Evolutionary conservation across 225 moss, liverwort and hornwort genomes (phyloP).

Genomic region (Pseudisothecium myosuroides): DNA sequence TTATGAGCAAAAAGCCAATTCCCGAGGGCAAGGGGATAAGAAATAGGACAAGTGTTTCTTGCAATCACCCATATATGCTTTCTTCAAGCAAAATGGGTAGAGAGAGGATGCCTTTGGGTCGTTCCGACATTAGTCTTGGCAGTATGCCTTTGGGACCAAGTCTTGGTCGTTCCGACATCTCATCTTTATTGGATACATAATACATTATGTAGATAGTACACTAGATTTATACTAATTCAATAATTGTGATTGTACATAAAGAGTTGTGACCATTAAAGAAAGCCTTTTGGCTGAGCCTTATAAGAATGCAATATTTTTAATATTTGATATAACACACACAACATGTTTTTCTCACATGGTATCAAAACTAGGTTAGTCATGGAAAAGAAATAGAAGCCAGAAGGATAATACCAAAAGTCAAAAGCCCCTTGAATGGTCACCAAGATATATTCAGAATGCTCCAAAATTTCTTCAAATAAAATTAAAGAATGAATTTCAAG

Average conservation of each 20-base stretch:
- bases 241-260: background rate
- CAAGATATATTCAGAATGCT: background rate
- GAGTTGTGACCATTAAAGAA: background rate
- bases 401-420: background rate
- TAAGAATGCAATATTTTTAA: background rate
- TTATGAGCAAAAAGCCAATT: too few species aligned
- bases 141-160: background rate
- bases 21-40: too few species aligned
- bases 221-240: background rate
- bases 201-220: background rate
- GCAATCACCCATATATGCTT: too few species aligned
- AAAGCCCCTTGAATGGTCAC: background rate
- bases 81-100: background rate
- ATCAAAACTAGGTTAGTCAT: background rate
- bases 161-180: background rate
- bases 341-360: background rate
- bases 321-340: background rate
- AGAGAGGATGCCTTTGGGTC: background rate
- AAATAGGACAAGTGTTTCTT: too few species aligned
- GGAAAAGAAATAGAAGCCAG: background rate
- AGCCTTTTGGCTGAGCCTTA: background rate
- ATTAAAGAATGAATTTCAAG: too few species aligned
- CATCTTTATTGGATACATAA: background rate
- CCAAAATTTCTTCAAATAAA: too few species aligned
- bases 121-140: background rate